Conservation (phyloP, 495 filamentous ascomycete genomes). For the Penicillium goetzii region DNA sequence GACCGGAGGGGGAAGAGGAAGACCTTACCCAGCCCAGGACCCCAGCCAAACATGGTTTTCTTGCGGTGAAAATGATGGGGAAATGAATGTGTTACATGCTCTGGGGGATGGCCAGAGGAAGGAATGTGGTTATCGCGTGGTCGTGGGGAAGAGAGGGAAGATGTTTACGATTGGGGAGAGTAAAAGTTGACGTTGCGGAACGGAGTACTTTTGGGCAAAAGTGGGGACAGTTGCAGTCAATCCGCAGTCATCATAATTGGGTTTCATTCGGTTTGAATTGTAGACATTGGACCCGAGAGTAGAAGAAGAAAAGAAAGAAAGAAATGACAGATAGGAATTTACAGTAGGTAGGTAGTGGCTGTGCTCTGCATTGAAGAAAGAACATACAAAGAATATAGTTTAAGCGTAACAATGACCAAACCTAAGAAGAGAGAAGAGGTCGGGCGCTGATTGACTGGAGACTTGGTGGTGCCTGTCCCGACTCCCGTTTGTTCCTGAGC, state of each 20-base stretch:
- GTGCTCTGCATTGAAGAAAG: not conserved
- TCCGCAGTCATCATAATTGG: not conserved
- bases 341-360: too few relatives aligned
- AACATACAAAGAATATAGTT: not conserved
- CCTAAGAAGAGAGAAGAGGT: too few relatives aligned
- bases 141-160: not conserved
- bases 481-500: not conserved
- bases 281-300: not conserved
- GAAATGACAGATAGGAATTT: not conserved
- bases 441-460: not conserved
- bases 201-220: not conserved
- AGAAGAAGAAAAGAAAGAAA: not conserved
- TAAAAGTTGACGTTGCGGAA: not conserved
- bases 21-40: constrained; percentile 40
- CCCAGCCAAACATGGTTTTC: constrained; percentile 45
- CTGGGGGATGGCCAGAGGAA: constrained; percentile 17
- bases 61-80: not conserved
- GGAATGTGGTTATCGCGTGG: not conserved
- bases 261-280: not conserved
- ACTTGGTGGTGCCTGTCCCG: not conserved
- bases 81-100: constrained; percentile 19
- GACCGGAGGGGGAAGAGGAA: not conserved
- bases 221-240: not conserved
- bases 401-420: not conserved
- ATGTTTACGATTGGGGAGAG: not conserved